A percentile compares a stretch with the other conserved stretches of the same genome.
Conservation (phyloP, 1,284 basidiomycete genomes). For the Ceratobasidium sp. region DNA sequence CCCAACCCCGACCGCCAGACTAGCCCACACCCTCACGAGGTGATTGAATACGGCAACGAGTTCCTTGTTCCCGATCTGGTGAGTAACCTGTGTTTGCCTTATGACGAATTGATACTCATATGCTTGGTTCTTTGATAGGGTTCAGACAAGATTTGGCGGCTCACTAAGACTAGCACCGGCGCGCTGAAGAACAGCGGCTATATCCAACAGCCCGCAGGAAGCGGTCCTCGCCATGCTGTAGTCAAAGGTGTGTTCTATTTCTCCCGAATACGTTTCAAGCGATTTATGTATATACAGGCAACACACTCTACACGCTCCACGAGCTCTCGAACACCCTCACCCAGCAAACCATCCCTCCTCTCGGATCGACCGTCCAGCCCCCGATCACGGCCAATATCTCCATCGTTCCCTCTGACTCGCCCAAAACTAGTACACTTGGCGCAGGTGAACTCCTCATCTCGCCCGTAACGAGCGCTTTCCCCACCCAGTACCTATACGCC, state of each 20-base stretch:
- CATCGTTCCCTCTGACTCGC: constrained; percentile 39
- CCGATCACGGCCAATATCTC: constrained; percentile 28
- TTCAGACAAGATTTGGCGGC: constrained; percentile 48
- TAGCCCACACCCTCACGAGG: constrained; percentile 49
- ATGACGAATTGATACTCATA: background rate
- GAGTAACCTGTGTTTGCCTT: background rate
- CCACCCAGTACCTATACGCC: constrained; percentile 44
- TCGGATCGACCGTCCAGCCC: constrained; percentile 20
- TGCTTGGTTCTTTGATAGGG: too few species aligned
- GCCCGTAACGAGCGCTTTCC: constrained; percentile 36
- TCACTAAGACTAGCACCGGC: constrained; percentile 53
- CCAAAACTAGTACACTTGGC: constrained; percentile 6
- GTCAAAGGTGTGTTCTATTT: constrained; percentile 58
- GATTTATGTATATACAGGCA: too few species aligned
- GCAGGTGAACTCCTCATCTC: constrained; percentile 37
- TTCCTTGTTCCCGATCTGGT: constrained; percentile 49
- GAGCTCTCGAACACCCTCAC: constrained; percentile 48
- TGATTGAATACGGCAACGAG: constrained; percentile 47
- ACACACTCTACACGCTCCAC: constrained; percentile 7
- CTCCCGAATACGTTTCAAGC: too few species aligned
- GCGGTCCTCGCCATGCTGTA: constrained; percentile 54
- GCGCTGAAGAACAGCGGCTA: constrained; percentile 69
- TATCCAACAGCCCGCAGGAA: constrained; percentile 56
- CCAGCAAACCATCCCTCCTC: constrained; percentile 45
- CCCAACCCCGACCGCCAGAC: constrained; percentile 46